Conservation (phyloP, 2,329 filamentous ascomycete genomes). For the Penicillium palitans region DNA sequence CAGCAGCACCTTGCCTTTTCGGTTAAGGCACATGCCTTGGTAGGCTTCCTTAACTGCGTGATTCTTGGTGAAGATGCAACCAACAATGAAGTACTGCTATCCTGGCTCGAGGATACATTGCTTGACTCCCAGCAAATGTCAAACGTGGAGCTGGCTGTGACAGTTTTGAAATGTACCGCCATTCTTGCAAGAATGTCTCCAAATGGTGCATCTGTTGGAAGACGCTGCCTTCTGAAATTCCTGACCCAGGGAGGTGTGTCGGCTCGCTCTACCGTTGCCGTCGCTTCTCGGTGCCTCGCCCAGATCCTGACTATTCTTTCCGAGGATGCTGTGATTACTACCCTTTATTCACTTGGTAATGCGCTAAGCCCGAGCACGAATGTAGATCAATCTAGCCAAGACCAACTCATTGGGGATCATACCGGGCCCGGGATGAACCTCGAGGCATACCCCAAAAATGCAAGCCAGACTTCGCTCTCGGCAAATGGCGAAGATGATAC, state of each 20-base stretch:
- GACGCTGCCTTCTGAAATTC: constrained; percentile 77
- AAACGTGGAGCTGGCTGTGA: constrained; percentile 72
- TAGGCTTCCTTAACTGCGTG: constrained; percentile 82
- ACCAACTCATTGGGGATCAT: constrained; percentile 36
- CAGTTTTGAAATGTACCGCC: constrained; percentile 78
- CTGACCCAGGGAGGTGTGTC: constrained; percentile 77
- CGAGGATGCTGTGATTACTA: constrained; percentile 91
- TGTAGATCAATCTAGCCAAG: constrained; percentile 47
- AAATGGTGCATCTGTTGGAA: constrained; percentile 70
- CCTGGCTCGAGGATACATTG: constrained; percentile 82
- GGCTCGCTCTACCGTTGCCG: constrained; percentile 65
- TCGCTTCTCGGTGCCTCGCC: constrained; percentile 83
- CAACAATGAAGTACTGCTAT: constrained; percentile 74
- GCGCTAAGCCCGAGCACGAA: constrained; percentile 73
- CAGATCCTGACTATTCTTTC: constrained; percentile 79
- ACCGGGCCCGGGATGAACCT: constrained; percentile 51
- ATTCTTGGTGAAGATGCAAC: constrained; percentile 78
- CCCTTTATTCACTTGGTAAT: constrained; percentile 94
- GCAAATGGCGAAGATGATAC: constrained; percentile 76
- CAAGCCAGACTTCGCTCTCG: constrained; percentile 67
- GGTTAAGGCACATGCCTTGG: constrained; percentile 78
- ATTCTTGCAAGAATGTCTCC: constrained; percentile 75
- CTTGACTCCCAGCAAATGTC: constrained; percentile 79
- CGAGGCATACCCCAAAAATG: constrained; percentile 40
- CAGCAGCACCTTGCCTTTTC: constrained; percentile 85